Base-by-base conservation (phyloP, 768 basidiomycete species). In the Termitomyces sp. region DNA sequence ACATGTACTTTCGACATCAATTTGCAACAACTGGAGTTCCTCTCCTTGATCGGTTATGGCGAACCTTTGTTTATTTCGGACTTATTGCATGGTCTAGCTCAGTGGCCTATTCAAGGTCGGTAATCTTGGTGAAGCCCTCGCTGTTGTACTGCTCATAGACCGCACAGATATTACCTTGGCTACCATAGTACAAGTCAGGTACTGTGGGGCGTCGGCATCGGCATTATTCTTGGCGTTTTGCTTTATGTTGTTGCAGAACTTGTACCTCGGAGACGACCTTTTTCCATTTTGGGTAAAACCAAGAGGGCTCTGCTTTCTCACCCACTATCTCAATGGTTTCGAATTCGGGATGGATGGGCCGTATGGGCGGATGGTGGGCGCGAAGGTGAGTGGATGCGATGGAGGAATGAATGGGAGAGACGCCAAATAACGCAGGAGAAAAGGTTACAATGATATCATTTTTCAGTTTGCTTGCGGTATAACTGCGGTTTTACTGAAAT, bases 41-140 rank as follows among this genome's bases (percentile, higher is more conserved):
- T 11, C 18, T 81, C 12, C 60, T 91, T 8, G 88, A 93, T 67
- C 62, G 60, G n/a, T 65, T 79, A 1, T 83, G 81, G 70, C 76
- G 81, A 58, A 22, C 68, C 4, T 27, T 69, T 0, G 71, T 89
- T 13, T 86, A 88, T 64, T 33, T 72, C 8, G 81, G 67, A 20
- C 66, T 93, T 36, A 55, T 81, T 1, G 67, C 68, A 0, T 91
- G 87, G 88, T 78, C 86, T 2, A 76, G 67, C 2, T 70, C 78
- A 0, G 92, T 93, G 18, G 91, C 91, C 6, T 93, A 89, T 75
- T 93, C 91, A 46, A 76, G 91, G 91, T 89, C 63, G 49, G 78
- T 57, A 24, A 49, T 20, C 3, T 42, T 6, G 13, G 16, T 52
- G 13, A 47, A 49, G 5, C 16, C 12, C 8, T 31, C 55, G 3